Conservation (phyloP, 495 filamentous ascomycete species). For the Aspergillus heteromorphus region DNA sequence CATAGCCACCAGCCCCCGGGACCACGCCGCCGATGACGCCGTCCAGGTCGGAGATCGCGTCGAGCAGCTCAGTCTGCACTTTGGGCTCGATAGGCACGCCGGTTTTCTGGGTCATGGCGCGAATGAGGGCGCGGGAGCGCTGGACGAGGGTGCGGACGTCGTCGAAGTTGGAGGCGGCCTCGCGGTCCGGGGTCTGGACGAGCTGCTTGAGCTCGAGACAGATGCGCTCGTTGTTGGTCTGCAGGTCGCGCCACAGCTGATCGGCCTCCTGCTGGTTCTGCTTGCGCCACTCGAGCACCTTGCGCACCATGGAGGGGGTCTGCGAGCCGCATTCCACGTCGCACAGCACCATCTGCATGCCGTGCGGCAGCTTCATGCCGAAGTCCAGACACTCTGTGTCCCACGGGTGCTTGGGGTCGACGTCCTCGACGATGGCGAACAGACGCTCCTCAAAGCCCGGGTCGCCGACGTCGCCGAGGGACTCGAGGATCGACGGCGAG, state of each 20-base stretch:
- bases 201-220: slow-evolving; percentile 53
- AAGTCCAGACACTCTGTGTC: slow-evolving; percentile 67
- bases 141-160: slow-evolving; percentile 40
- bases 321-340: slow-evolving; percentile 94
- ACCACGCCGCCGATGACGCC: slow-evolving; percentile 91
- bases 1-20: slow-evolving; percentile 89
- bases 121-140: slow-evolving; percentile 55
- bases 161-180: slow-evolving; percentile 24
- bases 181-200: slow-evolving; percentile 28
- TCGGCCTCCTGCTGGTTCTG: slow-evolving; percentile 61
- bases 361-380: slow-evolving; percentile 57
- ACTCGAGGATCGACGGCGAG: slow-evolving; percentile 67
- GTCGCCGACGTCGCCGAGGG: slow-evolving; percentile 57
- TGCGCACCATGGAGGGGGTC: slow-evolving; percentile 91
- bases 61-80: slow-evolving; percentile 76
- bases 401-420: slow-evolving; percentile 53
- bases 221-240: slow-evolving; percentile 67
- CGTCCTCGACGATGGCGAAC: slow-evolving; percentile 58
- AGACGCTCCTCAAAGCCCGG: slow-evolving; percentile 62
- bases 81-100: slow-evolving; percentile 87
- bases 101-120: slow-evolving; percentile 66
- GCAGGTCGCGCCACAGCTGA: slow-evolving; percentile 65
- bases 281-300: slow-evolving; percentile 77
- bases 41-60: slow-evolving; percentile 62
- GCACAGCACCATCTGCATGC: slow-evolving; percentile 76